Base-by-base conservation (phyloP, 2,329 filamentous ascomycete genomes). In the Harringtonia lauricola region DNA sequence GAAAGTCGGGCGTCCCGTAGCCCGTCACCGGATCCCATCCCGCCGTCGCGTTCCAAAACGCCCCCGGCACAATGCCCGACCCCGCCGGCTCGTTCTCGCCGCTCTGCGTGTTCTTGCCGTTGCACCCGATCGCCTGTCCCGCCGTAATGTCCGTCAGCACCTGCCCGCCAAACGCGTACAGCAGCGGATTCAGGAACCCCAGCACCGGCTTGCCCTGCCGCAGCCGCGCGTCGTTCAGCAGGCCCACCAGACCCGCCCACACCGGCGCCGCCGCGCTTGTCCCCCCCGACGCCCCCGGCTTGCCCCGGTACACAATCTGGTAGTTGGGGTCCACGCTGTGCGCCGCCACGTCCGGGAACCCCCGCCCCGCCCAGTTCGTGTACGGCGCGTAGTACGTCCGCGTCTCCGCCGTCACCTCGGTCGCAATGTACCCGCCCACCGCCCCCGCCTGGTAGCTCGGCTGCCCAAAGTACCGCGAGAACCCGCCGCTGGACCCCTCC, bases 221-320 rank as follows among this genome's bases (percentile, higher is more conserved):
- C 39, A 83, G 59, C 28, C 79, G 66, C 19, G 74, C 71, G 47
- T 79, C 75, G 54, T 86, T 86, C 41, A 86, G 58, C 31, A 83
- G 67, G 1, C 74, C 68, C 39, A 86, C 63, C 49, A 86, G 69
- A 14, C 70, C 71, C 0, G 80, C 79, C 40, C 81, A 71, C 1
- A 78, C 64, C 0, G 83, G 83, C 1, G 75, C 64, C 3, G 81
- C 71, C 1, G 80, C 79, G 44, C 66, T 70, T 1, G 62, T 65
- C 18, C 63, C 63, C 14, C 60, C 62, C 2, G 55, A 51, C 10
- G 34, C 43, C 3, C 54, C 44, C 4, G 56, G 43, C 2, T 43
- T 38, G 8, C 54, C 57, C 28, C 58, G 56, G 31, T 58, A 58
- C 40, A 65, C 55, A 9, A 61, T 55, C 43, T 59, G 56, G 49